Evolutionary conservation across 2,329 filamentous ascomycete genomes (phyloP), one percentile per base, ranked within the genome.

Genomic region (Chaetomium strumarium): DNA sequence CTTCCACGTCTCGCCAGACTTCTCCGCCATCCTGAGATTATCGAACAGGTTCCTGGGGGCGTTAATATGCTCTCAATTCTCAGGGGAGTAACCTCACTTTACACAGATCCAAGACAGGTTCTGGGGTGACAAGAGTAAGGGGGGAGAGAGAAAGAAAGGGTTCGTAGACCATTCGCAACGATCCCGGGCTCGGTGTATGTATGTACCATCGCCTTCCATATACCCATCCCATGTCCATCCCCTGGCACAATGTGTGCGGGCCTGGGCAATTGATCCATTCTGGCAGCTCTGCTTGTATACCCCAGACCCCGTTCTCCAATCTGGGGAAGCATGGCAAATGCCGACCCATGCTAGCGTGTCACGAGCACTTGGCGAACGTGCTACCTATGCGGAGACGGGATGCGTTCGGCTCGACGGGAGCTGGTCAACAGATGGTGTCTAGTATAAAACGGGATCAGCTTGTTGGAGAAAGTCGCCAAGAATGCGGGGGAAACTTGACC

Each of bases 1-100:
- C n/a, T 49, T 58, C 59, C 59, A 61, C 37, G 37, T 44, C 43
- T 59, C 57, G 5, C 56, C 46, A 16, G 34, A 24, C 34, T 36
- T 37, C 11, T 51, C n/a, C 42, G 38, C 50, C 56, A 53, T 57
- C 37, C 16, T 33, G 6, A 24, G 20, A 13, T n/a, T n/a, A n/a
- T n/a, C n/a, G 17, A 34, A 19, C 24, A 11, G 9, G 24, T 9
- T 9, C 11, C 2, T 3, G 3, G 41, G 16, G 20, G 24, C n/a
- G 13, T 10, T 31, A 24, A 31, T 9, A 31, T 19, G 37, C 24
- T 40, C 17, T 31, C 13, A 20, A 39, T 39, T 14, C n/a, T 40
- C 41, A 17, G 14, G 33, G 30, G 20, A 9, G 9, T 5, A 34
- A 34, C 24, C 24, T 24, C 4, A 4, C 24, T 13, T 16, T 17